phyloP scores from a whole-genome alignment of 2,329 filamentous ascomycete species.

The Cercospora brassicicola region DNA sequence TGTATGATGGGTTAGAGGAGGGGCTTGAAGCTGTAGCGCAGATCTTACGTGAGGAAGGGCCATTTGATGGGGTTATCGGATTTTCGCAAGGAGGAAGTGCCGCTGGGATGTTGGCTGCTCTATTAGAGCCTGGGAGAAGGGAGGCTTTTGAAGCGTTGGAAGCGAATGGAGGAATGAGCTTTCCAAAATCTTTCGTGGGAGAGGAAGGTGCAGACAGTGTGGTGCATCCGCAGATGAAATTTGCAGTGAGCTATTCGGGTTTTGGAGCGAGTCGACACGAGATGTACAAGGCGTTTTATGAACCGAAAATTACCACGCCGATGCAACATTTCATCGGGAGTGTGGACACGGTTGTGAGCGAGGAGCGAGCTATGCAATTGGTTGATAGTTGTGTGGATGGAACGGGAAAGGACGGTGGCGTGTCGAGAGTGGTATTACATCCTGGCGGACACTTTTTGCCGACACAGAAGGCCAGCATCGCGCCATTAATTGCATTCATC shows the following conservation, averaged over 20 bases:
- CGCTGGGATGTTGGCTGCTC: slow-evolving; percentile 68
- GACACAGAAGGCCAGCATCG: slow-evolving; percentile 72
- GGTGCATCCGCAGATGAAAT: slow-evolving; percentile 61
- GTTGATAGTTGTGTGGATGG: slow-evolving; percentile 61
- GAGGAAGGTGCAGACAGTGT: slow-evolving; percentile 35
- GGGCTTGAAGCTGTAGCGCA: slow-evolving; percentile 65
- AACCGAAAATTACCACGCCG: slow-evolving; percentile 73
- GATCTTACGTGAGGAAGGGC: slow-evolving; percentile 62
- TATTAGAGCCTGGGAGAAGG: slow-evolving; percentile 61
- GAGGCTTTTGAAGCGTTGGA: slow-evolving; percentile 51
- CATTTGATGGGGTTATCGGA: slow-evolving; percentile 75
- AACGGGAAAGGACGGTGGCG: slow-evolving; percentile 44
- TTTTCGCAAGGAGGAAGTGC: slow-evolving; percentile 79
- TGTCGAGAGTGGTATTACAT: slow-evolving; percentile 62
- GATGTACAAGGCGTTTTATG: slow-evolving; percentile 68
- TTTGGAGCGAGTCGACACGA: slow-evolving; percentile 65
- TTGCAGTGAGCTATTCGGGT: slow-evolving; percentile 74
- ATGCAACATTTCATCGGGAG: slow-evolving; percentile 79
- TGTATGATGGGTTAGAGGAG: slow-evolving; percentile 67
- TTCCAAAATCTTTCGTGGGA: slow-evolving; percentile 52
- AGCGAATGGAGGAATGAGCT: slow-evolving; percentile 50
- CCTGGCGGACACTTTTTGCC: slow-evolving; percentile 91
- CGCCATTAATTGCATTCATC: slow-evolving; percentile 73
- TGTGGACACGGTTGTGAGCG: slow-evolving; percentile 84
- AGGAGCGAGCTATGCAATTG: slow-evolving; percentile 66